Evolutionary conservation across 257 asterid genomes (phyloP).

Genomic region (Fraxinus excelsior): DNA sequence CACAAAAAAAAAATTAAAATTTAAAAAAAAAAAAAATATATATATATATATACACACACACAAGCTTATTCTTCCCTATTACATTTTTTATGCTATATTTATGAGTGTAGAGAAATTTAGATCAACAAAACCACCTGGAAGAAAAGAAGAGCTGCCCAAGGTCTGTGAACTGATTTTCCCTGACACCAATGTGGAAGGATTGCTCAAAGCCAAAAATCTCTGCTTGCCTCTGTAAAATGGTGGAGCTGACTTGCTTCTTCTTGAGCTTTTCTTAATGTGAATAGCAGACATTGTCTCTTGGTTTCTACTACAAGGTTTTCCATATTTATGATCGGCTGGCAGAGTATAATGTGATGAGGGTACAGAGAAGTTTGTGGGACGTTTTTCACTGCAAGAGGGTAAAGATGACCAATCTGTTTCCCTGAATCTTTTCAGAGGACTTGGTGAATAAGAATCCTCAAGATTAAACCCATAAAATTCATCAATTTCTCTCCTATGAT

Average conservation of each 20-base stretch:
- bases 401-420: constrained; percentile 39
- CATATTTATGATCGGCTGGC: constrained; percentile 24
- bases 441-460: constrained; percentile 36
- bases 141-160: constrained; percentile 18
- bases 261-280: constrained; percentile 34
- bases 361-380: constrained; percentile 29
- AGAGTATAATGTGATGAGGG: constrained; percentile 32
- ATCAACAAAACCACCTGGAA: constrained; percentile 37
- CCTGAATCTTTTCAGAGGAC: constrained; percentile 36
- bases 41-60: neutral
- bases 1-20: constrained; percentile 4
- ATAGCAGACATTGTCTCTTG: constrained; percentile 27
- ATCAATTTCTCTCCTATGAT: constrained; percentile 29
- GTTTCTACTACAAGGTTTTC: constrained; percentile 29
- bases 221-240: constrained; percentile 70
- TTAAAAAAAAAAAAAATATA: too few species aligned
- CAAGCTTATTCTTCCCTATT: constrained; percentile 14
- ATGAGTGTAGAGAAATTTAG: constrained; percentile 15
- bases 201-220: constrained; percentile 48
- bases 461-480: constrained; percentile 31
- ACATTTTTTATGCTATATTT: constrained; percentile 6
- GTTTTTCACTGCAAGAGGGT: constrained; percentile 32
- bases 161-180: constrained; percentile 30
- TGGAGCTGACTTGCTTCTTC: constrained; percentile 88
- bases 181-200: constrained; percentile 39